Base-by-base conservation (phyloP, 176 grass and related monocot species). In the Carex kokanica region DNA sequence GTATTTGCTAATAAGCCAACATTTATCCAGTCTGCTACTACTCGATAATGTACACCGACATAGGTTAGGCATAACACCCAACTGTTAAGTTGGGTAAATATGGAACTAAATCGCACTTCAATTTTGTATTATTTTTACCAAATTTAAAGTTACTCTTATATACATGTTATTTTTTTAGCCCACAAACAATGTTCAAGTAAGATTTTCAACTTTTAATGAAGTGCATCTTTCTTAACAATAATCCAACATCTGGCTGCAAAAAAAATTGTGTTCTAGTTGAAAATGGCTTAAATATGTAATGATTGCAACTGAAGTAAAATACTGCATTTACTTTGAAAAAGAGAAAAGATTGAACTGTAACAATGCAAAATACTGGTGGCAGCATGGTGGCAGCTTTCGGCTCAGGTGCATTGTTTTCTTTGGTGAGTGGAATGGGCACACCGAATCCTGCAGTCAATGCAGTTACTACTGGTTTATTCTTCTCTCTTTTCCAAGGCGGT, bases 321-420 rank as follows among this genome's bases (percentile, higher is more conserved):
- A 16, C 27, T 29, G 23, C 4, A 25, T 49, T 20, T 24, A 31
- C 21, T 77, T 77, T 77, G 20, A 47, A 12, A 52, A 47, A 74
- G 18, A 74, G 43, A 74, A 74, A 36, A 31, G 4, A 54, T 75
- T 23, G 23, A 53, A 29, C 47, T 51, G 40, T 29, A 27, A 55
- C 12, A 53, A 25, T 73, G 36, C 80, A 87, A 4, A 8, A 25
- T 89, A 78, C 52, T 83, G 85, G 78, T 60, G 85, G 80, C 81
- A 99, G 97, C 86, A 93, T 99, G 91, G 91, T 86, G 68, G 93
- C 93, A 57, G 97, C 97, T 29, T 99, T 99, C 85, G 93, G 97
- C 64, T 99, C 97, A 64, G 97, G 97, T 20, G 97, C 97, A 84
- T 58, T 99, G 78, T 99, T 99, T 88, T 95, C 97, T 64, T 89